Evolutionary conservation across 495 filamentous ascomycete species (phyloP), one percentile per base, ranked within the genome.

Genomic region (Cudoniella acicularis): DNA sequence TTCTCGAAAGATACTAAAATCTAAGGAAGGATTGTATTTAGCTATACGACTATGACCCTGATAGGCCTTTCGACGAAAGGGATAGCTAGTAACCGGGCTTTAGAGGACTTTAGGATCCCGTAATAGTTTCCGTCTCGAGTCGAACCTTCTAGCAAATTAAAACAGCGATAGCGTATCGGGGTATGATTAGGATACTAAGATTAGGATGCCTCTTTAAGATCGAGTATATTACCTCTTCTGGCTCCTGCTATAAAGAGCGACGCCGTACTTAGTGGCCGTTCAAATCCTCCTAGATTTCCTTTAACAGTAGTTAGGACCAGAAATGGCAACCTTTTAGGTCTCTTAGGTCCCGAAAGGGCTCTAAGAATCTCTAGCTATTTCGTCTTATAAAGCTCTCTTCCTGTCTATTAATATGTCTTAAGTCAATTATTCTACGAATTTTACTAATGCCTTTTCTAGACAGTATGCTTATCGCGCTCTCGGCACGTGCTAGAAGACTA

Each of bases 1-100:
- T 91, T 83, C 64, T 93, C 87, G 60, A 95, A 91, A 0, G 90
- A 88, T 1, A 89, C 90, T 61, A 95, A 75, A 54, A 94, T 85
- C 87, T 88, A 95, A 25, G 83, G 82, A 52, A 92, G 79, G 42
- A 92, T 79, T 8, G 82, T 87, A 1, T 71, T 70, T 1, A 88
- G 89, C 87, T 88, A 92, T 57, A 80, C 84, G 48, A 95, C 87
- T 64, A 94, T 86, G 51, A 92, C 73, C 6, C 84, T 91, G 63
- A 93, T 88, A 20, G 79, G 67, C 0, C 88, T 93, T 47, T 67
- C 69, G 23, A 92, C 87, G 54, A 88, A 80, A 25, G 88, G 88
- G 47, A 94, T 86, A 3, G 88, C 92, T 92, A 17, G 84, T 83
- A 63, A 83, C 73, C 3, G 72, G 71, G 82, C 74, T 56, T 73